Evolutionary conservation across 1,139 yeast species (phyloP), one percentile per base, ranked within the genome.

Genomic region (Hyphopichia pseudoburtonii): DNA sequence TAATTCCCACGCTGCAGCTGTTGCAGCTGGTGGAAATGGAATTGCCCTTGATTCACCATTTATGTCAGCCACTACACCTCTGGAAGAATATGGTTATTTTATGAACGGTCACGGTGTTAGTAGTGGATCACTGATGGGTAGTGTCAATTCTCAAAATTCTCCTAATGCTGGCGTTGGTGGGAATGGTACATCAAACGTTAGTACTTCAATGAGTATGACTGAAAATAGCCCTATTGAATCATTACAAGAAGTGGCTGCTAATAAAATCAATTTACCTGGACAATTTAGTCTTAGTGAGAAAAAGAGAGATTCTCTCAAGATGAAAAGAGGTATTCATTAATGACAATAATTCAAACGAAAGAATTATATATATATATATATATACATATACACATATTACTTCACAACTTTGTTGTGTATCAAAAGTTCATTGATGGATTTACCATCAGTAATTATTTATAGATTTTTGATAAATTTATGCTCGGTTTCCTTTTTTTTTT

Each of bases 311-410:
- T 66, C 74, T 18, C 61, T 71, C 44, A 71, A 70, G 47, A 53
- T 71, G 57, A 71, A 71, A 47, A 60, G 77, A 53, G 77, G 77
- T 25, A 71, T 71, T 25, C 73, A 63, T 47, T 71, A 52, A 48
- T 5, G 15, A 21, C 10, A 7, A 21, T 21, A 7, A 21, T 21
- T 7, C 10, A 21, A 7, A 21, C 7, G 7, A 21, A n/a, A n/a
- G n/a, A n/a, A n/a, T n/a, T n/a, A n/a, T n/a, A n/a, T n/a, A n/a
- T n/a, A n/a, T n/a, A n/a, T n/a, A n/a, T n/a, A n/a, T n/a, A n/a
- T n/a, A n/a, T n/a, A n/a, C n/a, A n/a, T n/a, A n/a, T n/a, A n/a
- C n/a, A n/a, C n/a, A n/a, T n/a, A n/a, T n/a, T n/a, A n/a, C n/a
- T n/a, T n/a, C n/a, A n/a, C n/a, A n/a, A n/a, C n/a, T n/a, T n/a